Base-by-base conservation (phyloP, 257 asterid genomes). In the Solanum bukasovii region DNA sequence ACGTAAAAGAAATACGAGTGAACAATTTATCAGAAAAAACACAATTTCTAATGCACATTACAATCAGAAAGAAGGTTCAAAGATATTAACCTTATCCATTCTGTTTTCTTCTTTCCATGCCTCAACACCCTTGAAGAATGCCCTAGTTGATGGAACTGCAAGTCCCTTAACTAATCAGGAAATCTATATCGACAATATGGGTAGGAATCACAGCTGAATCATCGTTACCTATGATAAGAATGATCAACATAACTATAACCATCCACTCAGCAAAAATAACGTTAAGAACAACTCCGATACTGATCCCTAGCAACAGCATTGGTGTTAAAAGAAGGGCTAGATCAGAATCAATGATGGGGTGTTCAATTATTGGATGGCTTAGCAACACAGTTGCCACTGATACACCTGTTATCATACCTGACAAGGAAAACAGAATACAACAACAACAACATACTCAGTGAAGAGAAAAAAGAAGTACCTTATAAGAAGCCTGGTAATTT, bases 341-440 rank as follows among this genome's bases (percentile, higher is more conserved):
- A 88, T 94, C 96, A 61, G 92, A 94, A 88, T 93, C 94, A 11
- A 92, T 93, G 27, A 93, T 84, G 23, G 95, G 96, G n/a, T 93
- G 93, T 67, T 93, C 93, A 56, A 92, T 91, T 13, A 89, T 78
- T 25, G 93, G 96, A 88, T 92, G 96, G 4, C 95, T 88, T 84
- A 89, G 94, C 90, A 89, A 93, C 31, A 94, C 94, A 2, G 93
- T 88, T 40, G 92, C 94, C 13, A 79, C 89, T 78, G 96, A 95
- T 52, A 93, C 92, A 77, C 96, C 96, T 13, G 92, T 91, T 85
- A 93, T 91, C 94, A 93, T 93, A 91, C 94, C 96, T 93, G 84
- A 71, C 25, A 49, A 46, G 0, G n/a, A 46, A 68, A 10, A 68
- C 35, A 88, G 29, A 71, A 79, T 40, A 21, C 2, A 59, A 59